Conservation (phyloP, 345 rosid species). For the Brassica incana region DNA sequence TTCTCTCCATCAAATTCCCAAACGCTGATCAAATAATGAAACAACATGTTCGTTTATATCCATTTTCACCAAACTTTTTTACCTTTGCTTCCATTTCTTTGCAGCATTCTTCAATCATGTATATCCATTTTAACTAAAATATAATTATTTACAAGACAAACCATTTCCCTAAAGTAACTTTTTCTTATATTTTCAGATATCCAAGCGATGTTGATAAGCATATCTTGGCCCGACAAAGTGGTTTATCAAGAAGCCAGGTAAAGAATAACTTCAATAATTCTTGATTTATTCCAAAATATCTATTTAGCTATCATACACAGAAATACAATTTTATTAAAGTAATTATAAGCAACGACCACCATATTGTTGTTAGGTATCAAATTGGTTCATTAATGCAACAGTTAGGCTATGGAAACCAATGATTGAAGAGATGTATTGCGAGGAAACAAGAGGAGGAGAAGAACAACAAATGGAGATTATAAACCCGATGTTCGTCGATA, state of each 20-base stretch:
- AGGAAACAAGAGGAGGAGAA: slow-evolving; percentile 79
- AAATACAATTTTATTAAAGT: background rate
- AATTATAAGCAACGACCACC: background rate
- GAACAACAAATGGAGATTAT: slow-evolving; percentile 43
- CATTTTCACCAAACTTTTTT: background rate
- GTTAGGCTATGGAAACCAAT: slow-evolving; percentile 99
- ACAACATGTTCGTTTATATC: slow-evolving; percentile 54
- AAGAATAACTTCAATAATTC: slow-evolving; percentile 40
- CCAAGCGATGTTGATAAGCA: slow-evolving; percentile 99
- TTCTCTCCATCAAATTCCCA: slow-evolving; percentile 41
- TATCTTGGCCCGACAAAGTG: slow-evolving; percentile 95
- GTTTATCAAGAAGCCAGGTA: slow-evolving; percentile 99
- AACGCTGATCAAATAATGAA: slow-evolving; percentile 43
- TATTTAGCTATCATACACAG: background rate
- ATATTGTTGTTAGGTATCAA: slow-evolving; percentile 38
- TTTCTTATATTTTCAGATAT: slow-evolving; percentile 56
- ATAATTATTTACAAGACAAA: slow-evolving; percentile 1
- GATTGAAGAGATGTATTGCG: slow-evolving; percentile 97
- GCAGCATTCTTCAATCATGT: slow-evolving; percentile 51
- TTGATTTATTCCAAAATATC: slow-evolving; percentile 9
- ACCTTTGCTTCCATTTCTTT: slow-evolving; percentile 41
- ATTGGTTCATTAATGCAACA: slow-evolving; percentile 99
- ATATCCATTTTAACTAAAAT: background rate
- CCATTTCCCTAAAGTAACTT: slow-evolving; percentile 8
- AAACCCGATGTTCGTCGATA: slow-evolving; percentile 44